A percentile compares a stretch with the other conserved stretches of the same genome.
phyloP scores from a whole-genome alignment of 208 protist genomes.

The Trypanosoma rangeli region DNA sequence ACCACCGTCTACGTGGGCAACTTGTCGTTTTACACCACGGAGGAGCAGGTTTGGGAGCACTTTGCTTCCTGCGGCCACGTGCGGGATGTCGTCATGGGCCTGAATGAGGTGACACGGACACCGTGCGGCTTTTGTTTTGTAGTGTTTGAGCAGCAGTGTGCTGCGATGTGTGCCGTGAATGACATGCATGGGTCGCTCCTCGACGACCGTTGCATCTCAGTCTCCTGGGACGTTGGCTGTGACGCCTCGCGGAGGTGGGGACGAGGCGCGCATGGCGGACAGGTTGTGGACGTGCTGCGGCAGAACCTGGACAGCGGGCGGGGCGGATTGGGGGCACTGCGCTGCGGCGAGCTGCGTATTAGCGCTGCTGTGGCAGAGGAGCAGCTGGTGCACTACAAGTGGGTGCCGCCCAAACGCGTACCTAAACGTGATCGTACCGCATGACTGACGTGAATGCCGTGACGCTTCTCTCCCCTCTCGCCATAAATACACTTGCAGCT shows the following conservation, averaged over 20 bases:
- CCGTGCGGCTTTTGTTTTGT: conserved; percentile 99
- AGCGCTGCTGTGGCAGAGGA: conserved; percentile 42
- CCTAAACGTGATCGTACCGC: conserved; percentile 17
- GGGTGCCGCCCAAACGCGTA: conserved; percentile 49
- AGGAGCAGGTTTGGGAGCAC: conserved; percentile 95
- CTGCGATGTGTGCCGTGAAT: conserved; percentile 91
- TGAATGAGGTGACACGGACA: conserved; percentile 93
- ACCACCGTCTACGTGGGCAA: conserved; percentile 98
- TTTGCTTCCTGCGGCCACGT: conserved; percentile 94
- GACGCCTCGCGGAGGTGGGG: conserved; percentile 76
- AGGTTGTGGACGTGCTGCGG: conserved; percentile 93
- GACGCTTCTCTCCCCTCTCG: not conserved
- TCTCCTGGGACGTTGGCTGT: conserved; percentile 89
- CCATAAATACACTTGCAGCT: conserved; percentile 7
- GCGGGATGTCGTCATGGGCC: conserved; percentile 97
- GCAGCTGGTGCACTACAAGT: conserved; percentile 60
- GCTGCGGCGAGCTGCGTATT: conserved; percentile 69
- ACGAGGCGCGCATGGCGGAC: conserved; percentile 81
- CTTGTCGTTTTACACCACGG: conserved; percentile 97
- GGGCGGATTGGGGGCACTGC: conserved; percentile 87
- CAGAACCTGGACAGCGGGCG: conserved; percentile 90
- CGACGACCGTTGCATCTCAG: conserved; percentile 78
- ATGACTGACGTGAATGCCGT: not conserved
- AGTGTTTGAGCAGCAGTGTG: conserved; percentile 92
- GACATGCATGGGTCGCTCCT: conserved; percentile 76